phyloP scores from a whole-genome alignment of 2,329 filamentous ascomycete species.

The Salinomyces thailandicus region DNA sequence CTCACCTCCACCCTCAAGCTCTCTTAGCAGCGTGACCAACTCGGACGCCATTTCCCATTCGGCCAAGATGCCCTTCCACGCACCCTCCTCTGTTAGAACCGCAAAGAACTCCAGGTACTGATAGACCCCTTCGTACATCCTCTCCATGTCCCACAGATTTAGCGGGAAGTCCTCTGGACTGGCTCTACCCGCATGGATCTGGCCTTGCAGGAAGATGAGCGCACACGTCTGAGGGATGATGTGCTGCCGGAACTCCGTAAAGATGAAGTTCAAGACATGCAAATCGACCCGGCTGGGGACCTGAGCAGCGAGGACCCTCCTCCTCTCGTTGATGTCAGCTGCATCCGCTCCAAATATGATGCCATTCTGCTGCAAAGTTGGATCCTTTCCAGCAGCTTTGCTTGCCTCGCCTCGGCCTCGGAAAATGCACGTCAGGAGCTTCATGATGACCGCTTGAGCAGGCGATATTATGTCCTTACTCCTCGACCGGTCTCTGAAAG shows the following conservation, averaged over 20 bases:
- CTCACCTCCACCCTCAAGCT: constrained; percentile 49
- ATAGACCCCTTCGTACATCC: constrained; percentile 86
- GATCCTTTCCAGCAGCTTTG: constrained; percentile 1
- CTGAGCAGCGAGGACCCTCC: neutral
- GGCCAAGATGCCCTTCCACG: constrained; percentile 73
- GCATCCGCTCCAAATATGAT: neutral
- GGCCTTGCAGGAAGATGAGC: constrained; percentile 85
- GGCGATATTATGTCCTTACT: constrained; percentile 94
- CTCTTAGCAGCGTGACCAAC: constrained; percentile 73
- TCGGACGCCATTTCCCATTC: constrained; percentile 90
- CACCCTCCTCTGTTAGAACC: constrained; percentile 73
- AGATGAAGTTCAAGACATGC: constrained; percentile 74
- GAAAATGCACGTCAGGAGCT: constrained; percentile 83
- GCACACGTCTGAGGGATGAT: constrained; percentile 91
- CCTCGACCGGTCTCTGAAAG: constrained; percentile 58
- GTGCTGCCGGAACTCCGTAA: constrained; percentile 81
- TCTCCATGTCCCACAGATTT: constrained; percentile 95
- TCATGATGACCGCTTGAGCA: constrained; percentile 84
- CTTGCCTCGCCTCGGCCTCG: constrained; percentile 42
- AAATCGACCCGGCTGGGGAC: constrained; percentile 42
- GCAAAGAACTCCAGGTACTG: constrained; percentile 92
- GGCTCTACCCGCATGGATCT: constrained; percentile 67
- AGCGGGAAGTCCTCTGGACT: constrained; percentile 83
- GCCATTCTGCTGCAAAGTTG: neutral
- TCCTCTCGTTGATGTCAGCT: neutral